Conservation (phyloP, 1,284 basidiomycete genomes). For the Clitocybe nebularis region DNA sequence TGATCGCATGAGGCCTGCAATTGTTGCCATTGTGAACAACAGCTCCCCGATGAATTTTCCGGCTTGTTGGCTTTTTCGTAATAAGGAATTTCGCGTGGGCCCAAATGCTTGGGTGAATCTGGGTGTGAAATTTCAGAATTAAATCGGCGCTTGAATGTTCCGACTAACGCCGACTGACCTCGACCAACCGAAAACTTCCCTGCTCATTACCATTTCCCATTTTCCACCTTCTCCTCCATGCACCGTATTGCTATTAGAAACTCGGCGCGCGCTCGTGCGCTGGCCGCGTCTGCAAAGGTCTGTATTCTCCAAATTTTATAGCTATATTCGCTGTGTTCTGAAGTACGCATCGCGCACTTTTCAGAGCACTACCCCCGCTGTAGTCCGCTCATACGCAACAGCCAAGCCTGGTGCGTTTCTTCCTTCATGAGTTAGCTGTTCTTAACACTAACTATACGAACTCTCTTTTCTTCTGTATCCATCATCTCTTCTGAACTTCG, state of each 20-base stretch:
- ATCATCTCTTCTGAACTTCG: slow-evolving; percentile 24
- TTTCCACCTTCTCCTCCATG: slow-evolving; percentile 60
- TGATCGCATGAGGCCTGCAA: slow-evolving; percentile 25
- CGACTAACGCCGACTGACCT: slow-evolving; percentile 38
- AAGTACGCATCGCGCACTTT: slow-evolving; percentile 27
- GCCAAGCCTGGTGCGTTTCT: slow-evolving; percentile 87
- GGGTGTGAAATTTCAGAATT: slow-evolving; percentile 23
- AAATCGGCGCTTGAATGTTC: slow-evolving; percentile 38
- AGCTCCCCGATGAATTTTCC: slow-evolving; percentile 1
- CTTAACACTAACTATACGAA: slow-evolving; percentile 20
- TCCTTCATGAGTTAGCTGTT: slow-evolving; percentile 5
- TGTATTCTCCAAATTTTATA: slow-evolving; percentile 18
- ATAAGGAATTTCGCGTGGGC: neutral
- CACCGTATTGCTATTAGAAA: slow-evolving; percentile 87
- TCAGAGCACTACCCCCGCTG: slow-evolving; percentile 49
- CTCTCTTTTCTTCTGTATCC: slow-evolving; percentile 18
- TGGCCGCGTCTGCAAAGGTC: slow-evolving; percentile 66
- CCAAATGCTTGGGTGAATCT: slow-evolving; percentile 14
- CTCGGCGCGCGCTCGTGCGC: slow-evolving; percentile 70
- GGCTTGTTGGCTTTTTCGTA: slow-evolving; percentile 3
- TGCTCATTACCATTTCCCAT: slow-evolving; percentile 33
- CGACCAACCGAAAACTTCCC: slow-evolving; percentile 36
- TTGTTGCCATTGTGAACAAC: slow-evolving; percentile 19
- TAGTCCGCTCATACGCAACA: slow-evolving; percentile 88
- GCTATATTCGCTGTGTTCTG: slow-evolving; percentile 16